Conservation (phyloP, 73 alveolate species). For the Breviolum minutum region DNA sequence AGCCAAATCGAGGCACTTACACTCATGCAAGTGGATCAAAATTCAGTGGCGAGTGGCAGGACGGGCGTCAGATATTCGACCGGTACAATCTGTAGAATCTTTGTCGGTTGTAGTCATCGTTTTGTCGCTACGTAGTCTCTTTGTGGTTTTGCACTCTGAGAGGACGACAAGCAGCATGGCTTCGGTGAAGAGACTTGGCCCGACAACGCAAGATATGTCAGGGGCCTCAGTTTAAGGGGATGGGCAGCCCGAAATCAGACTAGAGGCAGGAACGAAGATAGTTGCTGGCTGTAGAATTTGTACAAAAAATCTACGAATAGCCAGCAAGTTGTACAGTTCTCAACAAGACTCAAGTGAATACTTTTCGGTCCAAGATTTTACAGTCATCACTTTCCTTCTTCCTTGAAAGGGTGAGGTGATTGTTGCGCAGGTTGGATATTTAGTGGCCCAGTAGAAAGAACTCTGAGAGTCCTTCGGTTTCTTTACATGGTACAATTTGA, state of each 20-base stretch:
- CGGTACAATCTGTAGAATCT: background rate
- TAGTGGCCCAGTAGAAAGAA: too few species aligned
- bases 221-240: constrained; percentile 16
- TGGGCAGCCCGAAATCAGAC: background rate
- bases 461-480: too few species aligned
- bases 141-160: background rate
- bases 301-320: too few species aligned
- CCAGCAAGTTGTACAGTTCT: too few species aligned
- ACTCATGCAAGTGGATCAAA: constrained; percentile 89
- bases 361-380: too few species aligned
- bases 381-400: too few species aligned
- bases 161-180: constrained; percentile 95
- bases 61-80: background rate
- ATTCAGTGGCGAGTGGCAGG: constrained; percentile 81
- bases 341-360: too few species aligned
- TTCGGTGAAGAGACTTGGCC: constrained; percentile 97
- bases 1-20: constrained; percentile 54
- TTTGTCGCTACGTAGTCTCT: background rate
- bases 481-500: too few species aligned
- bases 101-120: background rate
- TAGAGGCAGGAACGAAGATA: background rate
- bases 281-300: background rate
- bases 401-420: too few species aligned
- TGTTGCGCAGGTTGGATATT: too few species aligned
- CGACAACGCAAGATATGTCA: constrained; percentile 96